These are phyloP conservation scores for Mortierella sp. DNA, from an alignment of 371 early-diverging fungal species.

Conservation along the genomic window DNA sequence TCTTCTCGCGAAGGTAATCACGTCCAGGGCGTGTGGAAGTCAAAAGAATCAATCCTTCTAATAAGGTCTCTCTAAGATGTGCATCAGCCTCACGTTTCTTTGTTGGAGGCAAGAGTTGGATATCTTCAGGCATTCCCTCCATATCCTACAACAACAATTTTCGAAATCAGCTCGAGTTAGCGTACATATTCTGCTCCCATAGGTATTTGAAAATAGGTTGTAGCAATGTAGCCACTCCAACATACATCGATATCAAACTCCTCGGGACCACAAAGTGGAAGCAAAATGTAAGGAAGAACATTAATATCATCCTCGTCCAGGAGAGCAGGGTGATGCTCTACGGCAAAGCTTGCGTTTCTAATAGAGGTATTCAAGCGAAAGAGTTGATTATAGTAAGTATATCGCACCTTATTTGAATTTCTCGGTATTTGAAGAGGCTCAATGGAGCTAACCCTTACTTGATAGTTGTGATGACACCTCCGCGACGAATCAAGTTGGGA, in stretches of 20 bases:
- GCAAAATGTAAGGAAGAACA: slow-evolving; percentile 85
- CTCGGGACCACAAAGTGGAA: slow-evolving; percentile 94
- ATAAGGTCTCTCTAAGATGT: slow-evolving; percentile 76
- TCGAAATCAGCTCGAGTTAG: not conserved
- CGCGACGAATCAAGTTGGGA: slow-evolving; percentile 84
- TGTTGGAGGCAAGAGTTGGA: slow-evolving; percentile 86
- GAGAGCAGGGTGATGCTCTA: slow-evolving; percentile 73
- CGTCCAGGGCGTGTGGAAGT: slow-evolving; percentile 83
- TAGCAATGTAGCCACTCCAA: not conserved
- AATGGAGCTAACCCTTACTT: slow-evolving; percentile 66
- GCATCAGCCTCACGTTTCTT: slow-evolving; percentile 90
- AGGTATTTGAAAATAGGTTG: too few species aligned
- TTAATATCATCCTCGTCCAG: slow-evolving; percentile 79
- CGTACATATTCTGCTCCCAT: not conserved
- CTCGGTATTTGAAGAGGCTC: not conserved
- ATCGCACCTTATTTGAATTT: not conserved
- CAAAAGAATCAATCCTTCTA: slow-evolving; percentile 87
- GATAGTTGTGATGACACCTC: slow-evolving; percentile 87
- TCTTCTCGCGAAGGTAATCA: slow-evolving; percentile 80
- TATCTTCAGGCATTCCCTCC: slow-evolving; percentile 94
- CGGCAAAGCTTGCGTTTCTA: slow-evolving; percentile 88
- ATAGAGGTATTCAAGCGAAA: not conserved
- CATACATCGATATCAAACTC: slow-evolving; percentile 87
- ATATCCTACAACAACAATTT: slow-evolving; percentile 72
- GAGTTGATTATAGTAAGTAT: not conserved